A percentile compares a stretch with the other conserved stretches of the same genome.
Evolutionary conservation across 2,329 filamentous ascomycete genomes (phyloP).

Genomic region (Pyricularia pennisetigena): DNA sequence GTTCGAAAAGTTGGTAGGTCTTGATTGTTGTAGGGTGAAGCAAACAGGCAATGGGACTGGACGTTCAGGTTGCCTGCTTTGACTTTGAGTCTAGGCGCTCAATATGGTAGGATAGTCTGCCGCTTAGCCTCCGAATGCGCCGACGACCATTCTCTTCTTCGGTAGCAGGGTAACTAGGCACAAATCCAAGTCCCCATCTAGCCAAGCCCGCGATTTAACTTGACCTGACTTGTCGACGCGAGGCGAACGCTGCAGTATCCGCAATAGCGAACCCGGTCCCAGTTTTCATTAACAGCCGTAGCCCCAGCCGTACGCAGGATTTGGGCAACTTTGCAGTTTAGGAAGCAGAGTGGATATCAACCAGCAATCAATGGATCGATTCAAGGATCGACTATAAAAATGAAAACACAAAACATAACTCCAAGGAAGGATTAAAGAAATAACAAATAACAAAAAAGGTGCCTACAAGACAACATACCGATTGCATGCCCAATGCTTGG

Average conservation of each 20-base stretch:
- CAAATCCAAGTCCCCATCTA: not conserved
- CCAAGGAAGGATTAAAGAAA: not conserved
- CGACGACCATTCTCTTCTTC: not conserved
- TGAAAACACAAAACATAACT: not conserved
- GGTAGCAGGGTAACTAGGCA: not conserved
- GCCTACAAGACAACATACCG: conserved; percentile 25
- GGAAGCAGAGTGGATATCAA: not conserved
- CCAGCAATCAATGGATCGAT: not conserved
- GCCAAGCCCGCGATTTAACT: not conserved
- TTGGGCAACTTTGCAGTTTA: not conserved
- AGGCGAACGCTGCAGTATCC: not conserved
- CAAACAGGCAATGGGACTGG: not conserved
- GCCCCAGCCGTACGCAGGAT: not conserved
- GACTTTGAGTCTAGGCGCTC: not conserved
- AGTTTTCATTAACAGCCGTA: not conserved
- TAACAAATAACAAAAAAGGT: not conserved
- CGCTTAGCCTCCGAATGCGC: not conserved
- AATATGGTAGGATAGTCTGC: not conserved
- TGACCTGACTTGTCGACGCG: not conserved
- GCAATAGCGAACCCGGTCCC: not conserved
- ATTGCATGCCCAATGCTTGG: conserved; percentile 24
- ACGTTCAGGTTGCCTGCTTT: not conserved
- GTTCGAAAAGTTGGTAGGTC: not conserved
- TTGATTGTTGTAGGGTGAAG: not conserved
- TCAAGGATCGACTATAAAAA: not conserved